Evolutionary conservation across 192 early-diverging fungal genomes (phyloP), one percentile per base, ranked within the genome.

Genomic region (Linnemannia exigua): DNA sequence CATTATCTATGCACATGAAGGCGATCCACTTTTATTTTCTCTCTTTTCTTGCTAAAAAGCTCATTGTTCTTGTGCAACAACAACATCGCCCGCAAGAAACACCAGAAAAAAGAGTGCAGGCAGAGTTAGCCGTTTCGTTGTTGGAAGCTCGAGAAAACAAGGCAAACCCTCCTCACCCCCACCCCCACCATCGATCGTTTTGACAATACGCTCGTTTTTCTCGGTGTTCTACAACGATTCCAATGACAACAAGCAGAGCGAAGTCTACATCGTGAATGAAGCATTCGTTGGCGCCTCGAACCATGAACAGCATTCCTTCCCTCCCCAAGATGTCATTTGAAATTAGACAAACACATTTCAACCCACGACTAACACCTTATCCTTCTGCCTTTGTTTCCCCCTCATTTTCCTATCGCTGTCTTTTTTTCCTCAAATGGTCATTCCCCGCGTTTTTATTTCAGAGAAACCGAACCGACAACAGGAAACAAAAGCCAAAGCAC

Each of bases 21-120:
- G 20, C n/a, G 12, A 63, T 31, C 54, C 28, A 63, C 1, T 31
- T 63, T 72, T 47, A 50, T 41, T n/a, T n/a, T n/a, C n/a, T n/a
- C n/a, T n/a, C n/a, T 11, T 28, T 16, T 38, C 28, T 33, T 47
- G 15, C 46, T 72, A 72, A 72, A 72, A 25, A 31, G 28, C 46
- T 72, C 28, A 50, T 17, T 71, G 38, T 41, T 72, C 46, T 47
- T 72, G 37, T 72, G 20, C 58, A 63, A 63, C 58, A 63, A n/a
- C 14, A 20, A 47, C 20, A 37, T n/a, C n/a, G n/a, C n/a, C n/a
- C n/a, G n/a, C 7, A n/a, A 4, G 3, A 35, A 28, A 9, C 9
- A 28, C 3, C 47, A 31, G 31, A 74, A 54, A 38, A 74, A 58
- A 17, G 35, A 74, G 51, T 48, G 3, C 20, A 44, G 9, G 9